Conservation (phyloP, 2,329 filamentous ascomycete genomes). For the Beauveria sp. region DNA sequence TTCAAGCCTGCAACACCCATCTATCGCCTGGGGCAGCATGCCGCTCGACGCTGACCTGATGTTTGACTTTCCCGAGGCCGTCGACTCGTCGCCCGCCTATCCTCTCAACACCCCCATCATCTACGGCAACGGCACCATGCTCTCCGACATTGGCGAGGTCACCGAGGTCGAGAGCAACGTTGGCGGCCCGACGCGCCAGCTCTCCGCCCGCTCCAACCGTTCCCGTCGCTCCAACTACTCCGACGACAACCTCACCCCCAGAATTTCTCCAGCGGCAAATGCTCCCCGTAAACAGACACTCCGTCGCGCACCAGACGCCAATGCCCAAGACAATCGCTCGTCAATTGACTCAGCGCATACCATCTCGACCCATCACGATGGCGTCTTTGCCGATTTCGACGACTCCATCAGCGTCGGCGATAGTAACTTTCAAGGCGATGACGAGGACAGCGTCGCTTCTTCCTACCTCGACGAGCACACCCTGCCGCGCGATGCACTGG, state of each 20-base stretch:
- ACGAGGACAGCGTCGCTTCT: constrained; percentile 58
- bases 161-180: constrained; percentile 45
- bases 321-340: constrained; percentile 41
- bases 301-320: constrained; percentile 36
- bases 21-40: constrained; percentile 44
- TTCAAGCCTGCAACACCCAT: constrained; percentile 41
- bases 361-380: constrained; percentile 37
- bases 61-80: constrained; percentile 24
- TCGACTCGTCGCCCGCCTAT: constrained; percentile 34
- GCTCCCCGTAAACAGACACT: constrained; percentile 29
- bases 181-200: constrained; percentile 32
- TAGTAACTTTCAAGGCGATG: constrained; percentile 59
- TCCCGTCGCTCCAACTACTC: constrained; percentile 23
- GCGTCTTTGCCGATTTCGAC: constrained; percentile 54
- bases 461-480: constrained; percentile 39
- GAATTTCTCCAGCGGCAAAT: constrained; percentile 38
- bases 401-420: constrained; percentile 55
- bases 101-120: constrained; percentile 57
- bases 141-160: constrained; percentile 57
- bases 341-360: constrained; percentile 57
- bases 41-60: constrained; percentile 35
- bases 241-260: constrained; percentile 27
- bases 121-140: constrained; percentile 62
- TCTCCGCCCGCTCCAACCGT: constrained; percentile 22
- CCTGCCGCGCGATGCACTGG: neutral